Percentiles rank a stretch among this genome's conserved stretches.
These are phyloP conservation scores for Blastobotrys buckinghamii DNA, from an alignment of 1,139 yeast species.

Conservation along the genomic window DNA sequence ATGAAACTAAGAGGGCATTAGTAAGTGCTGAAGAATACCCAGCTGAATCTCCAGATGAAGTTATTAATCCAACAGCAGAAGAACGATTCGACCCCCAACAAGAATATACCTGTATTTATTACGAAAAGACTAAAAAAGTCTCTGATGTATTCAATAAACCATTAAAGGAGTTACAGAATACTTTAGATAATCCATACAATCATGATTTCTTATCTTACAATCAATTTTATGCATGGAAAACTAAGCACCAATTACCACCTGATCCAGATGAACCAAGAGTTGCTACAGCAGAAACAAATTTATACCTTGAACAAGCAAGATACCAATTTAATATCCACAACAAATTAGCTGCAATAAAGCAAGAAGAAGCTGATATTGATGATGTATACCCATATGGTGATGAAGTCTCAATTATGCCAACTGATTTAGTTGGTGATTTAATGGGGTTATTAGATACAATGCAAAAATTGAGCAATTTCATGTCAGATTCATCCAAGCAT, in stretches of 20 bases:
- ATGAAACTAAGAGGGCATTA: too few relatives aligned
- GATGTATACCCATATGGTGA: neutral
- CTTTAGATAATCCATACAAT: neutral
- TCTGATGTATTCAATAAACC: neutral
- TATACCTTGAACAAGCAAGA: conserved; percentile 1
- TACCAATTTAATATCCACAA: neutral
- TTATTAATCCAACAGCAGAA: neutral
- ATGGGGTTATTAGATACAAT: neutral
- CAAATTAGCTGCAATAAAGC: neutral
- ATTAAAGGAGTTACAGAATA: neutral
- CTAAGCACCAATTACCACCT: neutral
- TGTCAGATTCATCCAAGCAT: neutral
- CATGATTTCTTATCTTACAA: neutral
- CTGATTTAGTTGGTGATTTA: neutral
- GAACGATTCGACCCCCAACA: neutral
- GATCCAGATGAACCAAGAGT: neutral
- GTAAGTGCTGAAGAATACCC: neutral
- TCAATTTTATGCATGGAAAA: neutral
- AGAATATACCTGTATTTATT: neutral
- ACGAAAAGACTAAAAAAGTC: neutral
- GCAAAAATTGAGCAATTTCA: neutral
- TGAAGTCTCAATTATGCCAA: neutral
- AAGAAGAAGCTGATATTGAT: neutral
- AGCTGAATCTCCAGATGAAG: neutral
- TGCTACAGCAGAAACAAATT: neutral